Conservation (phyloP, 2,329 filamentous ascomycete genomes). For the Penicillium sclerotigenum region DNA sequence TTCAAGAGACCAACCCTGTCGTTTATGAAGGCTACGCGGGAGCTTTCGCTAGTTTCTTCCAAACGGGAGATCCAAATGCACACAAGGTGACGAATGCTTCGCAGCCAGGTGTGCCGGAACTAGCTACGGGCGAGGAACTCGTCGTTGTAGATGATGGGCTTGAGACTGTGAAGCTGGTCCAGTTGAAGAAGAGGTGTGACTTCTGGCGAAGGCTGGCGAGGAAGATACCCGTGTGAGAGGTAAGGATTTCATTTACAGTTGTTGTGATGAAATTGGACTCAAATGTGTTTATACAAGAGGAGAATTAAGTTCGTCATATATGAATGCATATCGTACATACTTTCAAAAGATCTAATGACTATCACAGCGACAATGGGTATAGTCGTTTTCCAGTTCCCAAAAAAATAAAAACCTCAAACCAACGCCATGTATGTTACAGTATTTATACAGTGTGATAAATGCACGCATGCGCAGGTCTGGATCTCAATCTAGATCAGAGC, state of each 20-base stretch:
- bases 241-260: not conserved
- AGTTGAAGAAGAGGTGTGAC: slow-evolving; percentile 49
- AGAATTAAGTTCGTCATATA: slow-evolving; percentile 10
- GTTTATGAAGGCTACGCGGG: slow-evolving; percentile 58
- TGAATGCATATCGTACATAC: slow-evolving; percentile 11
- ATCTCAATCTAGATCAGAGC: slow-evolving; percentile 60
- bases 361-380: slow-evolving; percentile 14
- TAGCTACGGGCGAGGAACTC: slow-evolving; percentile 49
- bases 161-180: slow-evolving; percentile 35
- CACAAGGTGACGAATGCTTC: slow-evolving; percentile 51
- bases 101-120: slow-evolving; percentile 45
- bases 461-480: not conserved
- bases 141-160: slow-evolving; percentile 50
- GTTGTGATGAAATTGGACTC: not conserved
- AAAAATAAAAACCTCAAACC: slow-evolving; percentile 7
- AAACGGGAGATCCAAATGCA: slow-evolving; percentile 57
- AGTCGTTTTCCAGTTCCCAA: slow-evolving; percentile 9
- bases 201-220: slow-evolving; percentile 53
- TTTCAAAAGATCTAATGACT: slow-evolving; percentile 10
- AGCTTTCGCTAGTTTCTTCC: slow-evolving; percentile 59
- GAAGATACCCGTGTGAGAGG: slow-evolving; percentile 46
- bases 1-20: slow-evolving; percentile 52
- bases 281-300: not conserved
- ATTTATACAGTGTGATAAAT: slow-evolving; percentile 13
- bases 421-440: slow-evolving; percentile 23